Base-by-base conservation (phyloP, 2,329 filamentous ascomycete species). In the Chaetomiaceae sp. region DNA sequence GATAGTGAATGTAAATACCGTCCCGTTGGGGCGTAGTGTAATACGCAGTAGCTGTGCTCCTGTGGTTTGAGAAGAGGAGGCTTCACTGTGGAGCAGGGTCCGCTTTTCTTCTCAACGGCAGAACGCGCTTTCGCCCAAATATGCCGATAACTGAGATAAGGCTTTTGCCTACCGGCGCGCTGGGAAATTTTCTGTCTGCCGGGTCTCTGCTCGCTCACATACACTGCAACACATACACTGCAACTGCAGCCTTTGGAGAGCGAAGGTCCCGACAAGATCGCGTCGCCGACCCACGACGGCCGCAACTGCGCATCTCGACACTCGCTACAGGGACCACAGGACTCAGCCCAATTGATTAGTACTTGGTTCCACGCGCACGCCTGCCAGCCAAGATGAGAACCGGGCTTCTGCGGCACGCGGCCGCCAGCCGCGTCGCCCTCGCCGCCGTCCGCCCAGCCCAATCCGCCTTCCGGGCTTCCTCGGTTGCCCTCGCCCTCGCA, bases 401-500 rank as follows among this genome's bases (percentile, higher is more conserved):
- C 37, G 53, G 51, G 50, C 51, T 62, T 34, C 52, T 60, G 39
- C 48, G 57, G 45, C 55, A 56, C 32, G 53, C 47, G 45, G 52
- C 55, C 43, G 52, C 59, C 42, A 48, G 49, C 50, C 55, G 58
- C 45, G 51, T 51, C 34, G 55, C 55, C 26, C 37, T 56, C 35
- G 45, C 47, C 35, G 45, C 47, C 18, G 51, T 53, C 18, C 51
- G 53, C 38, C 55, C 53, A 37, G 40, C 50, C n/a, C 57, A 54
- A 34, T 38, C 50, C 19, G 47, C 48, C 6, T 49, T 51, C 38
- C 57, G 50, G 41, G 24, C 48, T 14, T 50, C 48, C 7, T 40
- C 49, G 20, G 47, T 52, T 20, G 48, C 39, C 43, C 50, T 54
- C 59, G 46, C 65, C 58, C 49, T 61, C 56, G 48, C 59, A 54